phyloP scores from a whole-genome alignment of 768 basidiomycete species.

The Sporobolomyces roseus region DNA sequence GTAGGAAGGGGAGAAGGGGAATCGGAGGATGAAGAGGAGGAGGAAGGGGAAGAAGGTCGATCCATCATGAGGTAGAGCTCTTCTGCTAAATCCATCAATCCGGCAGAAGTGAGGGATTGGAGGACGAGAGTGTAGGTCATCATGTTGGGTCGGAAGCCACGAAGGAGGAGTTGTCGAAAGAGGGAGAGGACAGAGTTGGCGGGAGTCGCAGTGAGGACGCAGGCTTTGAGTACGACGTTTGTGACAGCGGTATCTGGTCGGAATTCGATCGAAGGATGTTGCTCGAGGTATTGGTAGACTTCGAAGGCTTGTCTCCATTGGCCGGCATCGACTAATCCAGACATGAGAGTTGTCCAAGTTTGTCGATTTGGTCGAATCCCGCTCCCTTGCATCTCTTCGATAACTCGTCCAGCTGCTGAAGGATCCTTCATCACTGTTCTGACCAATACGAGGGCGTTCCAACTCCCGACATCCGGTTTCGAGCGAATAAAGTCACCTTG shows the following conservation, averaged over 20 bases:
- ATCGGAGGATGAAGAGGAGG: not conserved
- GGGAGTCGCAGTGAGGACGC: constrained; percentile 74
- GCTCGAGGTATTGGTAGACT: constrained; percentile 61
- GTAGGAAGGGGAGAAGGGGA: not conserved
- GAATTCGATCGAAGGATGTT: constrained; percentile 43
- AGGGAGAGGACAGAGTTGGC: constrained; percentile 61
- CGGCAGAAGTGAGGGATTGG: constrained; percentile 73
- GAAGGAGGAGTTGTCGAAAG: constrained; percentile 54
- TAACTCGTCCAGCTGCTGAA: constrained; percentile 40
- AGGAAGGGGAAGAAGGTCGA: constrained; percentile 14
- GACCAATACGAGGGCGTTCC: constrained; percentile 45
- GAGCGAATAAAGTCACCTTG: constrained; percentile 13
- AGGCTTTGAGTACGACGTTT: constrained; percentile 77
- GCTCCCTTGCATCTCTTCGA: constrained; percentile 45
- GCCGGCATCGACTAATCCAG: constrained; percentile 74
- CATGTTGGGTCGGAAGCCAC: constrained; percentile 59
- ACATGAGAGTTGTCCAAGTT: constrained; percentile 62
- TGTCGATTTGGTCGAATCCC: constrained; percentile 37
- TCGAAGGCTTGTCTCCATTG: constrained; percentile 72
- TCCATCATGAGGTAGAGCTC: constrained; percentile 70
- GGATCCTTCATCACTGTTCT: constrained; percentile 45
- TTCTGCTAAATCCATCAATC: constrained; percentile 61
- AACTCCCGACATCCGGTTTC: constrained; percentile 42
- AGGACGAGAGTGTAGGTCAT: constrained; percentile 70
- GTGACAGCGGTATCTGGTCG: constrained; percentile 56